A percentile compares a stretch with the other conserved stretches of the same genome.
Evolutionary conservation across 768 basidiomycete species (phyloP).

Genomic region (Auricularia heimuer): DNA sequence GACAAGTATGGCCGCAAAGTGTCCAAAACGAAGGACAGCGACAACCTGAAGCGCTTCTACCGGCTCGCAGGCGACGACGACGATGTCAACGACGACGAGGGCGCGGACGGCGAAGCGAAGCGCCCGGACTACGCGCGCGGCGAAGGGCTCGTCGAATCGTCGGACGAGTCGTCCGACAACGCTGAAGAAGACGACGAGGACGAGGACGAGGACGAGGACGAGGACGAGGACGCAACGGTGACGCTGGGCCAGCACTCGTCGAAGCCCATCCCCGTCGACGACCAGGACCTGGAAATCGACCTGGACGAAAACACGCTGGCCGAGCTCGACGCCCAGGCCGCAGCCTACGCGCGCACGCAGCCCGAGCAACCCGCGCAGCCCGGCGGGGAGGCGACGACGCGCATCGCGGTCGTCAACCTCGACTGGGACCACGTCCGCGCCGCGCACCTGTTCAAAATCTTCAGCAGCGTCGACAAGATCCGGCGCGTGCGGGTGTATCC

Average conservation of each 20-base stretch:
- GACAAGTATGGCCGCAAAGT: conserved; percentile 85
- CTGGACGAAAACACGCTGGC: conserved; percentile 65
- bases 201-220: conserved; percentile 29
- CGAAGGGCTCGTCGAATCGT: conserved; percentile 78
- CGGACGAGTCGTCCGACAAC: conserved; percentile 46
- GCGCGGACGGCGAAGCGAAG: conserved; percentile 17
- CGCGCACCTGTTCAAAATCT: conserved; percentile 82
- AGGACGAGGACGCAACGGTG: conserved; percentile 39
- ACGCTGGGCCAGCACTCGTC: conserved; percentile 39
- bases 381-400: conserved; percentile 35
- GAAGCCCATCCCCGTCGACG: conserved; percentile 33
- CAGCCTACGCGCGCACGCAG: conserved; percentile 36
- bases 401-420: conserved; percentile 87
- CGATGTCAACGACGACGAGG: conserved; percentile 17
- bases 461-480: conserved; percentile 77
- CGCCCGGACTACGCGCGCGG: conserved; percentile 82
- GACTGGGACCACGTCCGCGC: conserved; percentile 98
- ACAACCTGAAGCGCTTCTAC: conserved; percentile 74
- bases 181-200: conserved; percentile 26
- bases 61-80: conserved; percentile 39
- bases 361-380: conserved; percentile 22
- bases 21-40: conserved; percentile 57
- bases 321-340: conserved; percentile 65
- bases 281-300: conserved; percentile 54
- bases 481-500: conserved; percentile 78